A percentile compares a stretch with the other conserved stretches of the same genome.
phyloP scores from a whole-genome alignment of 495 filamentous ascomycete genomes.

The Penicillium verhagenii region DNA sequence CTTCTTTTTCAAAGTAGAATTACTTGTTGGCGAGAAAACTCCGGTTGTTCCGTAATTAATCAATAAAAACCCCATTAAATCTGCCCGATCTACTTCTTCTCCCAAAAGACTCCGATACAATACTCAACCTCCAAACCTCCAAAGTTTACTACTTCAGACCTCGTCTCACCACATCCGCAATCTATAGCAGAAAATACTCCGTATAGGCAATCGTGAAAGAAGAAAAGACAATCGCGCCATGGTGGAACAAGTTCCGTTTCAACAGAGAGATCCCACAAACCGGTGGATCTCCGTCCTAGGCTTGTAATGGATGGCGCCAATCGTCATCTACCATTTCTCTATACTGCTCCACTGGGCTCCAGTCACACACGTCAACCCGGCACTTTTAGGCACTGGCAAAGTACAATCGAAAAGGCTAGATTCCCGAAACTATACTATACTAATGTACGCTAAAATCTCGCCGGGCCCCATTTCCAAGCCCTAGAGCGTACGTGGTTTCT shows the following conservation, averaged over 20 bases:
- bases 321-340: not conserved
- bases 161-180: too few relatives aligned
- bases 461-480: not conserved
- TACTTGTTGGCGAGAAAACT: too few relatives aligned
- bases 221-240: not conserved
- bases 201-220: too few relatives aligned
- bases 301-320: not conserved
- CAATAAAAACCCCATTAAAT: too few relatives aligned
- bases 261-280: conserved; percentile 7
- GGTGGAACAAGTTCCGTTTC: not conserved
- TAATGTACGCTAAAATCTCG: not conserved
- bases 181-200: too few relatives aligned
- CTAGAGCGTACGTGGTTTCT: not conserved
- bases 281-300: conserved; percentile 2
- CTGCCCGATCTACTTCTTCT: too few relatives aligned
- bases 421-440: not conserved
- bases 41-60: too few relatives aligned
- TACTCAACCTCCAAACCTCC: too few relatives aligned
- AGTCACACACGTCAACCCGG: conserved; percentile 17
- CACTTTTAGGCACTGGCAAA: not conserved
- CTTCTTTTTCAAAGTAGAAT: too few relatives aligned
- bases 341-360: conserved; percentile 6
- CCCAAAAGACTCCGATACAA: too few relatives aligned
- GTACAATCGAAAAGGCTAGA: too few relatives aligned
- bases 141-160: too few relatives aligned